phyloP scores from a whole-genome alignment of 345 rosid genomes.

The Litchi chinensis region DNA sequence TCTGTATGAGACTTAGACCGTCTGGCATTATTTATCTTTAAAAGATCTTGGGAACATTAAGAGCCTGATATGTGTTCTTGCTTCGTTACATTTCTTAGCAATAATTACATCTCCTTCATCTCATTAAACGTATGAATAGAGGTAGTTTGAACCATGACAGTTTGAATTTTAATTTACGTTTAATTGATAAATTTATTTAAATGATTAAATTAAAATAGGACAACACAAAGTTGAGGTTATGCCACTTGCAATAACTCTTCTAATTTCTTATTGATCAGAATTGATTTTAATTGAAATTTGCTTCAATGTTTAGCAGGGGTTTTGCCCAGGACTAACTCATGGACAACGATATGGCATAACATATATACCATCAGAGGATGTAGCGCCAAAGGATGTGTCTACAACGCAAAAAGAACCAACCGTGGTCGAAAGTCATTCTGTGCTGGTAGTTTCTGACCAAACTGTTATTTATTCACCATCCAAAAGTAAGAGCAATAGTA shows the following conservation, averaged over 20 bases:
- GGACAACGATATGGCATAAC: slow-evolving; percentile 79
- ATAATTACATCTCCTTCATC: neutral
- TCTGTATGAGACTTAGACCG: neutral
- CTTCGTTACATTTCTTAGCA: neutral
- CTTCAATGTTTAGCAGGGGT: slow-evolving; percentile 52
- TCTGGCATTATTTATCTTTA: neutral
- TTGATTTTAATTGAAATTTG: neutral
- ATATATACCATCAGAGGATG: slow-evolving; percentile 43
- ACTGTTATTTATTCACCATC: slow-evolving; percentile 19
- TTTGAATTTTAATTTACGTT: neutral
- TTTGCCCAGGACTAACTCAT: slow-evolving; percentile 81
- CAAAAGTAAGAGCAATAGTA: slow-evolving; percentile 7
- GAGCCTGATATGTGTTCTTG: neutral
- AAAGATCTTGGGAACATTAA: slow-evolving; percentile 1
- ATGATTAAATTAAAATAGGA: neutral
- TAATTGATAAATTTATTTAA: neutral
- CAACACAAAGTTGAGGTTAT: neutral
- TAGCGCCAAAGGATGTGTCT: slow-evolving; percentile 28
- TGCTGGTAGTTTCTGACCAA: slow-evolving; percentile 39
- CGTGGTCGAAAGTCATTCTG: slow-evolving; percentile 32
- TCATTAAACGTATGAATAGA: neutral
- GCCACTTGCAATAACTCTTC: neutral
- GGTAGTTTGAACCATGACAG: neutral
- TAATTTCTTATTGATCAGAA: neutral
- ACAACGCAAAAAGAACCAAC: slow-evolving; percentile 30